Base-by-base conservation (phyloP, 2,329 filamentous ascomycete genomes). In the Achaetomium macrosporum region DNA sequence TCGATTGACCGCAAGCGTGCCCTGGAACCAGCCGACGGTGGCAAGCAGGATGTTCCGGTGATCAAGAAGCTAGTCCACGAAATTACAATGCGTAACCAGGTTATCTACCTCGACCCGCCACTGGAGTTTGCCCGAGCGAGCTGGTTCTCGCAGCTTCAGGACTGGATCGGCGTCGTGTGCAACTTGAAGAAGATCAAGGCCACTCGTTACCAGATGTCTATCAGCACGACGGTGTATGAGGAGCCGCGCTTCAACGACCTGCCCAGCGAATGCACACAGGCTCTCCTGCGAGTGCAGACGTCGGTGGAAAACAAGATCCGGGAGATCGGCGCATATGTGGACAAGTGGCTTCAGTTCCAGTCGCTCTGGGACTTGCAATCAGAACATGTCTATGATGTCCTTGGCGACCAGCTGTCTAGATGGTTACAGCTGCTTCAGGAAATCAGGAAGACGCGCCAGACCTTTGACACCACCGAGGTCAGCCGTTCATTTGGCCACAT, bases 281-380 rank as follows among this genome's bases (percentile, higher is more conserved):
- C 87, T 53, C 78, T 99, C 17, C 81, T 84, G 42, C 80, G 85
- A 55, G 91, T 95, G 1, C 96, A 97, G 66, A 78, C 79, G 33
- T 84, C 86, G 0, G 81, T 99, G 10, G 91, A 97, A 69, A 82
- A 82, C 59, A 95, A 93, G 70, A 73, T 99, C 5, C 76, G 79
- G 15, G 84, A 87, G 41, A 89, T 97, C 31, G 82, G 87, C 36
- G 77, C 78, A 4, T 99, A 99, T 62, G 90, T 99, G 10, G 90
- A 96, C 67, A 95, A 97, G 70, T 99, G 93, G 93, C 77, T 99
- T 42, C 93, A 96, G 63, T 99, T 97, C 71, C 93, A 99, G 70
- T 97, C 92, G 7, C 79, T 99, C 0, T 99, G 93, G 93, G 93
- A 99, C 73, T 78, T 99, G 53, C 92, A 96, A 67, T 90, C 92